These are phyloP conservation scores for Pleoardoris graminearum DNA, from an alignment of 2,329 filamentous ascomycete species.

Conservation along the genomic window DNA sequence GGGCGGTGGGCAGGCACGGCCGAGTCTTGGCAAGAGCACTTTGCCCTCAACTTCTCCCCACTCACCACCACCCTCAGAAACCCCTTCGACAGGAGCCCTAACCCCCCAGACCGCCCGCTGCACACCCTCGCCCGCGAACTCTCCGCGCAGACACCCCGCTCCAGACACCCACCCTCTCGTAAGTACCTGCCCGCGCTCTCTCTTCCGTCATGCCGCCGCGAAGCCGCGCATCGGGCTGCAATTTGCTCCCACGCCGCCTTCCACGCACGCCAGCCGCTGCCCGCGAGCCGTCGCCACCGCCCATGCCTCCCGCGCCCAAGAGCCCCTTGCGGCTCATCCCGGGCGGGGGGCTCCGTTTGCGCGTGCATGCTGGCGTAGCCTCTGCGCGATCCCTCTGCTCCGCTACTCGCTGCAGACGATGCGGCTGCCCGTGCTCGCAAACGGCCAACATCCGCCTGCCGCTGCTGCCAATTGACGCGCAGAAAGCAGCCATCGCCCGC, in stretches of 20 bases:
- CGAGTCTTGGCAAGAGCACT: constrained; percentile 27
- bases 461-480: constrained; percentile 8
- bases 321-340: constrained; percentile 8
- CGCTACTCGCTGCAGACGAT: constrained; percentile 20
- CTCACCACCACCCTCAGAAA: constrained; percentile 29
- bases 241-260: constrained; percentile 32
- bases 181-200: constrained; percentile 31
- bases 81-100: constrained; percentile 24
- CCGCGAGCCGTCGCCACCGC: constrained; percentile 22
- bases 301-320: constrained; percentile 14
- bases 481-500: constrained; percentile 4
- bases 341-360: background rate
- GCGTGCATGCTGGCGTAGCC: constrained; percentile 15
- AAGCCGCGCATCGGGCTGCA: constrained; percentile 26
- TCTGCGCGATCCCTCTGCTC: constrained; percentile 34
- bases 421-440: constrained; percentile 24
- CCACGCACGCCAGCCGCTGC: constrained; percentile 23
- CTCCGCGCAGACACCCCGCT: constrained; percentile 14
- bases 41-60: constrained; percentile 23
- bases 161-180: constrained; percentile 26
- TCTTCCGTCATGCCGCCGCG: constrained; percentile 32
- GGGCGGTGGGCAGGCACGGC: constrained; percentile 17
- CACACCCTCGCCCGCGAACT: constrained; percentile 17
- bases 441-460: constrained; percentile 16
- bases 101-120: constrained; percentile 24